Evolutionary conservation across 78 protist species (phyloP).

Genomic region (Dictyostelium brefeldianum): DNA sequence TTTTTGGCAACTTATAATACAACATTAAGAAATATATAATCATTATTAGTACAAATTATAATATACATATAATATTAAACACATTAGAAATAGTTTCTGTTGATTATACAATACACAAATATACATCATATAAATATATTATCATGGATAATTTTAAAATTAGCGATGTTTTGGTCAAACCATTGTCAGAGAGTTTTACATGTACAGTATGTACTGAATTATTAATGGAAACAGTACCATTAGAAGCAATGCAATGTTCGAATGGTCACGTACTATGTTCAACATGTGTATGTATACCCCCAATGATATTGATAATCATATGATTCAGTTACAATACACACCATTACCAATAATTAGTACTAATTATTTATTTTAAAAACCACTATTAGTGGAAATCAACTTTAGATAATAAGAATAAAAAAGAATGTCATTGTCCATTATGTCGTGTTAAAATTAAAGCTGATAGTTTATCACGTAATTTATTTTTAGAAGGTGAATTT

Average conservation of each 20-base stretch:
- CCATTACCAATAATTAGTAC: no score
- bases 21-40: no score
- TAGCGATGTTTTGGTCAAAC: constrained; percentile 5
- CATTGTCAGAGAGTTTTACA: constrained; percentile 13
- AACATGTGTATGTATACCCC: neutral
- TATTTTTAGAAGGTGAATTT: constrained; percentile 19
- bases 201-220: constrained; percentile 7
- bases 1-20: no score
- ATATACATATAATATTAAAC: no score
- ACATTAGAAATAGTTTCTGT: no score
- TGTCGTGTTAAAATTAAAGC: constrained; percentile 4
- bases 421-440: neutral
- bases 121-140: no score
- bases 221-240: neutral
- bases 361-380: no score
- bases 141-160: neutral
- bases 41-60: no score
- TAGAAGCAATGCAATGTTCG: constrained; percentile 1
- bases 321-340: no score
- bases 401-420: neutral
- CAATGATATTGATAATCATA: no score
- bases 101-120: neutral
- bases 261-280: constrained; percentile 1
- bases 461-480: neutral
- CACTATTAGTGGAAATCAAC: neutral